phyloP scores from a whole-genome alignment of 192 early-diverging fungal species.

The Coemansia sp. region DNA sequence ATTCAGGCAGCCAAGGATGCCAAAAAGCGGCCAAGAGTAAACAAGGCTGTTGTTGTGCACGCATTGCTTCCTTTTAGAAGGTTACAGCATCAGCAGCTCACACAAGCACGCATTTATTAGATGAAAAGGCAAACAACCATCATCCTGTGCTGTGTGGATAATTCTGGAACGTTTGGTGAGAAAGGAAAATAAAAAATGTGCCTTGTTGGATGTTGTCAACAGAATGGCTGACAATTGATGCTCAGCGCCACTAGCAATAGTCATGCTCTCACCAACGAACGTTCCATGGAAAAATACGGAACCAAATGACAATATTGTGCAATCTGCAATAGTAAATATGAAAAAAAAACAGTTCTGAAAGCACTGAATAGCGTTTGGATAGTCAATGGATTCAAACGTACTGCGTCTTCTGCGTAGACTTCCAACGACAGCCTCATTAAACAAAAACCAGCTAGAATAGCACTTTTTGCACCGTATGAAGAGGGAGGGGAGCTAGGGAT shows the following conservation, averaged over 20 bases:
- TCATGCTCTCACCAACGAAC: not conserved
- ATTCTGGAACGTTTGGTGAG: not conserved
- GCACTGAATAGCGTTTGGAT: not conserved
- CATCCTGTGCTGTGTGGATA: too few relatives aligned
- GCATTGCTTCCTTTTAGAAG: not conserved
- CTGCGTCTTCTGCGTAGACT: not conserved
- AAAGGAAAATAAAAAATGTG: not conserved
- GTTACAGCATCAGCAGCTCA: not conserved
- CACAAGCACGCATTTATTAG: not conserved
- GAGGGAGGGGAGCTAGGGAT: too few relatives aligned
- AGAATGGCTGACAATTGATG: not conserved
- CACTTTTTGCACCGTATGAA: too few relatives aligned
- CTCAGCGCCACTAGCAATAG: not conserved
- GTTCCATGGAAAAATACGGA: slow-evolving; percentile 2
- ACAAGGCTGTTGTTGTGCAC: not conserved
- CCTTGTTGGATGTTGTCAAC: not conserved
- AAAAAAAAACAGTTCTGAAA: not conserved
- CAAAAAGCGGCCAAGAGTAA: not conserved
- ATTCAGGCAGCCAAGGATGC: not conserved
- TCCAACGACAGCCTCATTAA: not conserved
- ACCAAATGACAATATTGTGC: not conserved
- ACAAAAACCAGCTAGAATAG: too few relatives aligned
- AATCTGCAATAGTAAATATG: not conserved
- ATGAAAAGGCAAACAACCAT: too few relatives aligned
- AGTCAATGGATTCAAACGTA: not conserved